These are phyloP conservation scores for Rehmannia glutinosa DNA, from an alignment of 257 asterid species.

Conservation along the genomic window DNA sequence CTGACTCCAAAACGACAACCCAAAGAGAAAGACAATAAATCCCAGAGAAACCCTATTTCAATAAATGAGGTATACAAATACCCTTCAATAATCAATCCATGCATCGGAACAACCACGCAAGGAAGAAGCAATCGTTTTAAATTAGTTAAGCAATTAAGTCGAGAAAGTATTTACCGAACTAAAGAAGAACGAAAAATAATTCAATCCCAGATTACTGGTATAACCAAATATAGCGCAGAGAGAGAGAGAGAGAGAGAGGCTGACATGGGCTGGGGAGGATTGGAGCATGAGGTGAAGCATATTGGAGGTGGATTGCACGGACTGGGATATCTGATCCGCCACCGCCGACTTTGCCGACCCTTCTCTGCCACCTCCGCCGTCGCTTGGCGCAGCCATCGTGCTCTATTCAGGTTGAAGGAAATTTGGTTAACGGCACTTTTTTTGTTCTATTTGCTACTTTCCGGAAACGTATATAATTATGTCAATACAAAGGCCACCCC, in stretches of 20 bases:
- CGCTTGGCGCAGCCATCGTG: slow-evolving; percentile 22
- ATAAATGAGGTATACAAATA: not conserved
- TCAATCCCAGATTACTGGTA: not conserved
- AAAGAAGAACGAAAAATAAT: not conserved
- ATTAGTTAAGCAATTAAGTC: not conserved
- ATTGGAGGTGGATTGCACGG: slow-evolving; percentile 68
- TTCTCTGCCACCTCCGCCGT: slow-evolving; percentile 32
- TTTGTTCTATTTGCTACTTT: too few species aligned
- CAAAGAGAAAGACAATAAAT: not conserved
- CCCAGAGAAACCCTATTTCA: not conserved
- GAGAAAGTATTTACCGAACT: not conserved
- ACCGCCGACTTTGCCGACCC: slow-evolving; percentile 53
- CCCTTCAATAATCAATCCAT: not conserved
- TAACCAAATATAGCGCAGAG: not conserved
- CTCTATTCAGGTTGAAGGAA: not conserved
- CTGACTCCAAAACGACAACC: not conserved
- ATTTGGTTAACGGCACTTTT: not conserved
- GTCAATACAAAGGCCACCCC: too few species aligned
- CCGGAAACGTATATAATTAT: too few species aligned
- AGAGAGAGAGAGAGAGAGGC: not conserved
- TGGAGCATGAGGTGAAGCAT: slow-evolving; percentile 80
- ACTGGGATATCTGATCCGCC: slow-evolving; percentile 65
- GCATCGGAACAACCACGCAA: not conserved
- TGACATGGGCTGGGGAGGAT: slow-evolving; percentile 64
- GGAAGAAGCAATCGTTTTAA: not conserved